A percentile compares a stretch with the other conserved stretches of the same genome.
Evolutionary conservation across 352 stramenopile genomes (phyloP).

Genomic region (Detonula confervacea): DNA sequence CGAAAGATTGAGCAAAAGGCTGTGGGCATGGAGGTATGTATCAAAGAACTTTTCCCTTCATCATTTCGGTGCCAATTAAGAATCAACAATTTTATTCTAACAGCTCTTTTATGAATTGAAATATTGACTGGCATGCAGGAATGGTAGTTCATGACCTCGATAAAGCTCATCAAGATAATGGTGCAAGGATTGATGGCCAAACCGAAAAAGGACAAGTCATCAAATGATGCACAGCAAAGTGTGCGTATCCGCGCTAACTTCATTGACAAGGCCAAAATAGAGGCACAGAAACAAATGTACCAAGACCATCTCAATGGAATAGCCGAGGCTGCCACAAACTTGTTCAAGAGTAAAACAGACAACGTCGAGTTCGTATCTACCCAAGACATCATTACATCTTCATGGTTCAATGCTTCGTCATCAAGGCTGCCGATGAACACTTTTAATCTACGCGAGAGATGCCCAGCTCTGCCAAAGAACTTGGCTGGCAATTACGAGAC

Average conservation of each 20-base stretch:
- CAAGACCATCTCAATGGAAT: background rate
- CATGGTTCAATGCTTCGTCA: background rate
- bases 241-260: background rate
- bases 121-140: background rate
- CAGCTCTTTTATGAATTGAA: no score
- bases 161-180: background rate
- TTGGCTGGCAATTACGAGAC: conserved; percentile 1
- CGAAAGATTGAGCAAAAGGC: background rate
- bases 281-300: conserved; percentile 4
- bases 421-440: background rate
- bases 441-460: background rate
- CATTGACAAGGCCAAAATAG: background rate
- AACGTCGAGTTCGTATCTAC: background rate
- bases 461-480: background rate
- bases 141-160: background rate
- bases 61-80: no score
- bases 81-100: no score
- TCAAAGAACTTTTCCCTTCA: no score
- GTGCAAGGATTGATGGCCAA: background rate
- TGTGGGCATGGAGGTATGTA: no score
- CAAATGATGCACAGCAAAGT: background rate
- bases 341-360: conserved; percentile 1
- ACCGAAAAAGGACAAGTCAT: background rate
- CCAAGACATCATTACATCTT: background rate
- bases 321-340: background rate